Evolutionary conservation across 1,284 basidiomycete species (phyloP).

Genomic region (Pyrrhoderma noxium): DNA sequence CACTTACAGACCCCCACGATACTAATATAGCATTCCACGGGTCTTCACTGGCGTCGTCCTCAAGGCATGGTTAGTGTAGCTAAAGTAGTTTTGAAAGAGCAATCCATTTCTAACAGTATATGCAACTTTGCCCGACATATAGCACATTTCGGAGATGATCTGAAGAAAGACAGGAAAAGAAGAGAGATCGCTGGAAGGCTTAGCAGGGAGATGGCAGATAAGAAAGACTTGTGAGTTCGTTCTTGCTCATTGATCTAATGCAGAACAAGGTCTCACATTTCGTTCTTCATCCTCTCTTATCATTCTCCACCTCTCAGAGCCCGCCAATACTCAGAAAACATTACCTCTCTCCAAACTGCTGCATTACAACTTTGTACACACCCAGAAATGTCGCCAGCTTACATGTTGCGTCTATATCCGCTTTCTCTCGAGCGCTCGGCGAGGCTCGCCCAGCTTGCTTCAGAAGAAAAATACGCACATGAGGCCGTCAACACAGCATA

Average conservation of each 20-base stretch:
- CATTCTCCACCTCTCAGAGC: conserved; percentile 30
- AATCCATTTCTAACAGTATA: no score
- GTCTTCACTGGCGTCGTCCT: conserved; percentile 13
- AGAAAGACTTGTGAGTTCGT: conserved; percentile 60
- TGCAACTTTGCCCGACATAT: no score
- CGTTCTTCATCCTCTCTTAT: conserved; percentile 6
- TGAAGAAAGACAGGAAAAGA: conserved; percentile 52
- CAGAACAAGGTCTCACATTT: background rate
- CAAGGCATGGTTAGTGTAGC: conserved; percentile 14
- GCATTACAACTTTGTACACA: conserved; percentile 55
- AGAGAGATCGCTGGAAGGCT: conserved; percentile 61
- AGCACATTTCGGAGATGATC: conserved; percentile 28
- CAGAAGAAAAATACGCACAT: conserved; percentile 57
- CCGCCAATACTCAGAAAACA: conserved; percentile 47
- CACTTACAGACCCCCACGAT: conserved; percentile 16
- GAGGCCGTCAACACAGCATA: conserved; percentile 60
- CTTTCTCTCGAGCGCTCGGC: conserved; percentile 68
- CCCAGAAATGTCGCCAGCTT: conserved; percentile 56
- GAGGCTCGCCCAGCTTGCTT: conserved; percentile 50
- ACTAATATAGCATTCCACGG: conserved; percentile 18
- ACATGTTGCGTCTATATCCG: conserved; percentile 63
- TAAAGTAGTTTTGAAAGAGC: background rate
- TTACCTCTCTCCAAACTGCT: conserved; percentile 45
- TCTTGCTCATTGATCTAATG: background rate
- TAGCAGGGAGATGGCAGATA: conserved; percentile 61